These are phyloP conservation scores for Aristolochia californica DNA, from an alignment of 164 flowering plant species.

Conservation along the genomic window DNA sequence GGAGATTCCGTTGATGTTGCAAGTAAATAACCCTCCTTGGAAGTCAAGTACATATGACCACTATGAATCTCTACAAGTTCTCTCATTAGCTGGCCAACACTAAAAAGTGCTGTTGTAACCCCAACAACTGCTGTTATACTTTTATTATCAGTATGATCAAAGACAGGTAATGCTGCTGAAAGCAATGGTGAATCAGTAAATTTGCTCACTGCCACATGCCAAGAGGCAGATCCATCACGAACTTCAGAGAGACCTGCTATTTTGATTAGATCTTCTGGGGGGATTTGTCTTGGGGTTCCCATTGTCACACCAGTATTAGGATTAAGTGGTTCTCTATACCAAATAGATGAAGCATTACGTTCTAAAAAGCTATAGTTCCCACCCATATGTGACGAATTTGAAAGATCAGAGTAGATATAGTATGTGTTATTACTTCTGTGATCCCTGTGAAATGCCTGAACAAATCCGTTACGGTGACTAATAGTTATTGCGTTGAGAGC, in stretches of 20 bases:
- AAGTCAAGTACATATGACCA: conserved; percentile 84
- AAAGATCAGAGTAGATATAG: conserved; percentile 76
- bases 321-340: conserved; percentile 84
- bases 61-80: conserved; percentile 85
- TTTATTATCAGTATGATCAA: conserved; percentile 42
- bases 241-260: conserved; percentile 79
- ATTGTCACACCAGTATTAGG: conserved; percentile 61
- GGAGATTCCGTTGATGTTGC: conserved; percentile 90
- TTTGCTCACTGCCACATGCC: conserved; percentile 96
- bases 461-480: conserved; percentile 79
- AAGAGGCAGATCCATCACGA: conserved; percentile 83
- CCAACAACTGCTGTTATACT: conserved; percentile 95
- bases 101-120: conserved; percentile 79
- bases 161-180: conserved; percentile 90
- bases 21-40: conserved; percentile 82
- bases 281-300: conserved; percentile 51
- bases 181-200: conserved; percentile 74
- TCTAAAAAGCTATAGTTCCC: conserved; percentile 51
- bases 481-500: conserved; percentile 88
- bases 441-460: conserved; percentile 95
- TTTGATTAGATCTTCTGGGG: conserved; percentile 78
- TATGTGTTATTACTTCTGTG: conserved; percentile 71
- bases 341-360: conserved; percentile 56
- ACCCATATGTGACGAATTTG: conserved; percentile 43
- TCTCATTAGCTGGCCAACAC: conserved; percentile 95